Evolutionary conservation across 495 filamentous ascomycete species (phyloP).

Genomic region (Cairneyella variabilis): DNA sequence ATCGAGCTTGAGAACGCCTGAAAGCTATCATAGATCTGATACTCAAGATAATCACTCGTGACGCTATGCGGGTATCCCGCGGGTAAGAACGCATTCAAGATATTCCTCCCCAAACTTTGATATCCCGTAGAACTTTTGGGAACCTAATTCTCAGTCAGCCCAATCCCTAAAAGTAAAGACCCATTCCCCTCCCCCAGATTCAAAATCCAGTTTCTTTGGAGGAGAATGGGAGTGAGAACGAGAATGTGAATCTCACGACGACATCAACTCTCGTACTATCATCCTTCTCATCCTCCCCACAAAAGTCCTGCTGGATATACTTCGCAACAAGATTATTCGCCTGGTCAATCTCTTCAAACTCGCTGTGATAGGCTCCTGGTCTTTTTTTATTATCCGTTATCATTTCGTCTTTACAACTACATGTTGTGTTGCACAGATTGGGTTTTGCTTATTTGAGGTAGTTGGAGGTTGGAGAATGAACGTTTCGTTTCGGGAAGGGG

Average conservation of each 20-base stretch:
- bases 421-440: too few relatives aligned
- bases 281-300: slow-evolving; percentile 8
- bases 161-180: too few relatives aligned
- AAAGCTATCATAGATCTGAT: slow-evolving; percentile 67
- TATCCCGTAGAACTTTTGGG: slow-evolving; percentile 17
- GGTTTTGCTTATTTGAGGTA: too few relatives aligned
- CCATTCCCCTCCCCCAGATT: too few relatives aligned
- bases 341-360: slow-evolving; percentile 45
- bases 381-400: too few relatives aligned
- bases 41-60: slow-evolving; percentile 82
- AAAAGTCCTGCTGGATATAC: too few relatives aligned
- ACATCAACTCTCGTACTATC: slow-evolving; percentile 22
- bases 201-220: neutral
- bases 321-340: slow-evolving; percentile 45
- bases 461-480: too few relatives aligned
- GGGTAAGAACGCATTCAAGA: slow-evolving; percentile 81
- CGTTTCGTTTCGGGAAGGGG: too few relatives aligned
- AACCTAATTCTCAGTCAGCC: slow-evolving; percentile 4
- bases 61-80: slow-evolving; percentile 91
- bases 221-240: slow-evolving; percentile 1
- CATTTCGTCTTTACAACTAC: too few relatives aligned
- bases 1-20: slow-evolving; percentile 96
- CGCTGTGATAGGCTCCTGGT: too few relatives aligned
- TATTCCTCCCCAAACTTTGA: slow-evolving; percentile 11
- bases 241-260: slow-evolving; percentile 29